A percentile compares a stretch with the other conserved stretches of the same genome.
These are phyloP conservation scores for Sporisorium graminicola DNA, from an alignment of 1,284 basidiomycete species.

Conservation along the genomic window DNA sequence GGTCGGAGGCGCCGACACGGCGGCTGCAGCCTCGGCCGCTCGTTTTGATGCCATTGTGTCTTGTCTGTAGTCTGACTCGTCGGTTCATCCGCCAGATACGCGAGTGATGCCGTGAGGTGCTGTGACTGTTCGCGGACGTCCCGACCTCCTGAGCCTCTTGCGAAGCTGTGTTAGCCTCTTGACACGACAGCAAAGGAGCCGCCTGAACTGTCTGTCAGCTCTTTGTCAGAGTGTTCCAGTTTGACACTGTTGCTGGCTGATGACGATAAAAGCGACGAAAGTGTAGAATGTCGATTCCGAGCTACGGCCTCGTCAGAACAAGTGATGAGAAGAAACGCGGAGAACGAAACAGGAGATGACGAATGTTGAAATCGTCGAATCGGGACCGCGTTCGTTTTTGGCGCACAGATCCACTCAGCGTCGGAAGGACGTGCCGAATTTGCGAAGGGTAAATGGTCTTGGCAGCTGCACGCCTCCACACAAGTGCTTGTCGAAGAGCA, in stretches of 20 bases:
- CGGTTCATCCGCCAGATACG: neutral
- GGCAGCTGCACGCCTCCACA: slow-evolving; percentile 6
- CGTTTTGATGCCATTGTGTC: slow-evolving; percentile 27
- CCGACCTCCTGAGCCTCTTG: no score
- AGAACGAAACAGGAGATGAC: neutral
- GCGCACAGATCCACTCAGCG: slow-evolving; percentile 22
- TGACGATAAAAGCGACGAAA: neutral
- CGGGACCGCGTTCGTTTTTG: neutral
- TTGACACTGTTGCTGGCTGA: neutral
- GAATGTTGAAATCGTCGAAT: neutral
- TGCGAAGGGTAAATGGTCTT: neutral
- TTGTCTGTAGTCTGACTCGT: neutral
- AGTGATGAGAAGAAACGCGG: neutral
- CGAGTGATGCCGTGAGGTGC: neutral
- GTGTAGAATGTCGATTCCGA: neutral
- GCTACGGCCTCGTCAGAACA: neutral
- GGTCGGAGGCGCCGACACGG: slow-evolving; percentile 28
- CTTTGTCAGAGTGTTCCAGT: neutral
- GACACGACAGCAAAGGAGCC: neutral
- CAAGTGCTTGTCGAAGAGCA: neutral
- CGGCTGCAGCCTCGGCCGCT: slow-evolving; percentile 11
- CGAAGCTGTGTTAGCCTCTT: neutral
- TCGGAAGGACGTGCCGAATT: neutral
- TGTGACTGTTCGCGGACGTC: neutral
- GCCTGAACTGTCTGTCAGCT: neutral